These are phyloP conservation scores for Plasmopara muralis DNA, from an alignment of 352 stramenopile species.

Conservation along the genomic window DNA sequence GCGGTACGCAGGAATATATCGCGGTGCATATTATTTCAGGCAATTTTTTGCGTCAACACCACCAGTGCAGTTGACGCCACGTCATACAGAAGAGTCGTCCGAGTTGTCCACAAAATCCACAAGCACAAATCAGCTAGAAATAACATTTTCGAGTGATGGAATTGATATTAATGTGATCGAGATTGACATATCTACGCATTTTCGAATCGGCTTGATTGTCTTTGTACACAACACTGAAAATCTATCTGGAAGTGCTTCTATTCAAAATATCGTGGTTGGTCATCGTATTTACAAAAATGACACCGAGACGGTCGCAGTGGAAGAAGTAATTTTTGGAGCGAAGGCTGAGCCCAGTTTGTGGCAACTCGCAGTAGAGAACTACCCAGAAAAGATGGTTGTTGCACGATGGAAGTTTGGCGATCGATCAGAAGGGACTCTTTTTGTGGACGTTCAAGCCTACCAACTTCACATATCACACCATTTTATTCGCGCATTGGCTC, in stretches of 20 bases:
- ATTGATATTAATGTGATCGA: slow-evolving; percentile 40
- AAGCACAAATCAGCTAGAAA: slow-evolving; percentile 16
- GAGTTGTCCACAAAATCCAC: not conserved
- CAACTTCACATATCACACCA: slow-evolving; percentile 59
- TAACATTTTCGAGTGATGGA: slow-evolving; percentile 40
- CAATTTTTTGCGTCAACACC: slow-evolving; percentile 5
- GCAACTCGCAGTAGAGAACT: slow-evolving; percentile 66
- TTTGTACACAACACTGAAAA: slow-evolving; percentile 23
- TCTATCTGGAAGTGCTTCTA: slow-evolving; percentile 29
- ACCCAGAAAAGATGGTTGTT: slow-evolving; percentile 59
- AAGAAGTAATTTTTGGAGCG: slow-evolving; percentile 67
- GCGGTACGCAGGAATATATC: slow-evolving; percentile 9
- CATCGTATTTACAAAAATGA: slow-evolving; percentile 16
- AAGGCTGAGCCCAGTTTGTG: slow-evolving; percentile 60
- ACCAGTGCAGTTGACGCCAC: slow-evolving; percentile 7
- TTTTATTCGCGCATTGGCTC: slow-evolving; percentile 30
- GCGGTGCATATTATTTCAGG: slow-evolving; percentile 10
- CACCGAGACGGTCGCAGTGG: slow-evolving; percentile 12
- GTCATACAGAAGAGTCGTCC: not conserved
- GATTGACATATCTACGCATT: slow-evolving; percentile 34
- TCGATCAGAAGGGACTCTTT: slow-evolving; percentile 32
- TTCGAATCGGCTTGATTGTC: slow-evolving; percentile 44
- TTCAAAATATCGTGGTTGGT: slow-evolving; percentile 62
- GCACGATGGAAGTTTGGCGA: slow-evolving; percentile 44
- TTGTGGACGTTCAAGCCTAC: slow-evolving; percentile 65